A percentile compares a stretch with the other conserved stretches of the same genome.
phyloP scores from a whole-genome alignment of 495 filamentous ascomycete genomes.

The Tuber aestivum region DNA sequence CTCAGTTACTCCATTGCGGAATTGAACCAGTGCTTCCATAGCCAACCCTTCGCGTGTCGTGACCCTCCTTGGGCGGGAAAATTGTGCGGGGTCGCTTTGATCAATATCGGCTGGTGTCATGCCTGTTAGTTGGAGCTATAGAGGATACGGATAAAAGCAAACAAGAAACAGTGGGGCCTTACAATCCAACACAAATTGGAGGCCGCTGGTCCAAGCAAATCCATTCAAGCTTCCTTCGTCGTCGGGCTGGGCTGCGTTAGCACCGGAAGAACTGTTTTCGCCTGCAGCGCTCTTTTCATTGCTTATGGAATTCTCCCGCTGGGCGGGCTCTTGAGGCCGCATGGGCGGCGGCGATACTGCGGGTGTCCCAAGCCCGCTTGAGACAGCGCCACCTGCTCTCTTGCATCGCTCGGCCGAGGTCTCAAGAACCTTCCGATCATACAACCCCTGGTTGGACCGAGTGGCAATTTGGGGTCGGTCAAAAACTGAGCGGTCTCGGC shows the following conservation, averaged over 20 bases:
- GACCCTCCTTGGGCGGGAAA: conserved; percentile 25
- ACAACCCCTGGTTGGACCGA: conserved; percentile 35
- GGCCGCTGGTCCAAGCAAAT: background rate
- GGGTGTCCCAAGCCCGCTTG: background rate
- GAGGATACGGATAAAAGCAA: background rate
- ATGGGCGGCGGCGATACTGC: background rate
- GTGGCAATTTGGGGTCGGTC: conserved; percentile 34
- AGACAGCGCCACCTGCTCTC: conserved; percentile 27
- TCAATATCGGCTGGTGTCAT: conserved; percentile 18
- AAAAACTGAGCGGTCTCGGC: conserved; percentile 29
- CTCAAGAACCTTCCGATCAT: conserved; percentile 33
- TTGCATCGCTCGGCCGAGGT: conserved; percentile 29
- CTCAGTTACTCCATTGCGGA: background rate
- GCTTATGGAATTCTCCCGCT: background rate
- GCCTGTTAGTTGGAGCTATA: conserved; percentile 6
- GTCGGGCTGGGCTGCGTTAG: background rate
- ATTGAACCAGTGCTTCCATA: conserved; percentile 10
- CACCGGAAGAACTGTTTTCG: background rate
- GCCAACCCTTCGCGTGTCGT: conserved; percentile 33
- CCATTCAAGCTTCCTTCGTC: background rate
- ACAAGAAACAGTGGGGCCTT: background rate
- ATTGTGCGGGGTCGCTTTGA: conserved; percentile 25
- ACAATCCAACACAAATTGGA: conserved; percentile 28
- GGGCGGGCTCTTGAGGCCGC: background rate
- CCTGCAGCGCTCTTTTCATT: background rate